Conservation (phyloP, 73 alveolate species). For the Tetrahymena thermophila region DNA sequence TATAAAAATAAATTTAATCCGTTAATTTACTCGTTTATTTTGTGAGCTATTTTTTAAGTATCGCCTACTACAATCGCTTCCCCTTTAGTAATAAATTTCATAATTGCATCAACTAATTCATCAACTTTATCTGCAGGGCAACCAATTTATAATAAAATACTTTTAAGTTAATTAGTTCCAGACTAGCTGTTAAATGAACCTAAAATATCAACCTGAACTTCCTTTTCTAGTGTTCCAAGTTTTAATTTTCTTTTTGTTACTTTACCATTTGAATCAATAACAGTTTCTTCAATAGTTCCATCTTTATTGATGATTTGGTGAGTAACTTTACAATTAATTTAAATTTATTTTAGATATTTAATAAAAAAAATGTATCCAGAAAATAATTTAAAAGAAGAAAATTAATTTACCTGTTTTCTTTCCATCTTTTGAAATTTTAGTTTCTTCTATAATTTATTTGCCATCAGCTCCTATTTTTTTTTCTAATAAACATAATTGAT, state of each 20-base stretch:
- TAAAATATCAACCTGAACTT: not conserved
- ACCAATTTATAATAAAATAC: not conserved
- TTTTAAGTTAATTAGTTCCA: not conserved
- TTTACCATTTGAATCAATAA: not conserved
- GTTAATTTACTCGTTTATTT: not conserved
- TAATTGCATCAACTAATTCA: not conserved
- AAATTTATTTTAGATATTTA: not conserved
- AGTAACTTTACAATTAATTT: not conserved
- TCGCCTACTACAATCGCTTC: not conserved
- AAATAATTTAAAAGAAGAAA: not conserved
- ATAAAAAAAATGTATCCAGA: too few relatives aligned
- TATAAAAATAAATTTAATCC: not conserved
- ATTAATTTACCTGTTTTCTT: not conserved
- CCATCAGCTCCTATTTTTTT: slow-evolving; percentile 19
- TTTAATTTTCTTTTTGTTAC: not conserved
- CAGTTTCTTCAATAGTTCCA: not conserved
- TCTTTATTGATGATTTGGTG: not conserved
- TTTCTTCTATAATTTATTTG: slow-evolving; percentile 15
- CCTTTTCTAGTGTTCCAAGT: not conserved
- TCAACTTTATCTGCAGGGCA: not conserved
- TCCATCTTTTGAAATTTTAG: slow-evolving; percentile 34
- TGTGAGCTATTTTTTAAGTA: not conserved
- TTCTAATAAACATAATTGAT: not conserved
- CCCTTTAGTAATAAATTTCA: not conserved
- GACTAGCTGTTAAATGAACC: not conserved